Evolutionary conservation across 371 early-diverging fungal genomes (phyloP), one percentile per base, ranked within the genome.

Genomic region (Dichotomocladium elegans): DNA sequence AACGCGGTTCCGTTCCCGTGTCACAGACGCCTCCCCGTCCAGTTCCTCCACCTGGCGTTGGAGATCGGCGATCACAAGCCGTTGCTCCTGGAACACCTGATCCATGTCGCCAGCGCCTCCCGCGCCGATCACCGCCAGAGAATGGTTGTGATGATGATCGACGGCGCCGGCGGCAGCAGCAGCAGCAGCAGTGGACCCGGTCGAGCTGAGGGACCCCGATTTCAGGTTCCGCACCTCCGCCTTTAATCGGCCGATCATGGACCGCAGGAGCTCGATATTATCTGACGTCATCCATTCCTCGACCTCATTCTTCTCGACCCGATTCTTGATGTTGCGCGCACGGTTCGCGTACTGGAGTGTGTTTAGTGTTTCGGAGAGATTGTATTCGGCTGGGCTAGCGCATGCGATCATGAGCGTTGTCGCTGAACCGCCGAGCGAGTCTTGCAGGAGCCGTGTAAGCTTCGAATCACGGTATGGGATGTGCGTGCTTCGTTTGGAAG

Each of bases 381-480:
- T 90, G 30, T 67, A 66, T 54, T 90, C 89, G 4, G 87, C 83
- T 1, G 94, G 90, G 55, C 88, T 85, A 3, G 92, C 88, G 77
- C 97, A 97, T 3, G 96, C 95, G 52, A 98, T 85, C 94, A 98
- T 94, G 15, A 96, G 69, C 0, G 96, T 91, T 44, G 88, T 83
- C 26, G 91, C 85, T 55, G 90, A 94, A 15, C 98, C 99, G 47
- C 96, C 97, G 28, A 99, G 73, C 30, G 95, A 95, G 64, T 96
- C 94, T 74, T 99, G 95, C 41, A 99, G 77, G 41, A 99, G 74
- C 33, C 85, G 84, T 1, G 99, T 99, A n/a, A 99, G 79, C 63
- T 99, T 99, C 10, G 94, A 92, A 66, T 99, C 98, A 58, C 99
- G 87, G 61, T 94, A 99, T 0, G 99, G 99, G 10, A 99, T 86